Evolutionary conservation across 345 rosid genomes (phyloP).

Genomic region (Cardamine chenopodiifolia): DNA sequence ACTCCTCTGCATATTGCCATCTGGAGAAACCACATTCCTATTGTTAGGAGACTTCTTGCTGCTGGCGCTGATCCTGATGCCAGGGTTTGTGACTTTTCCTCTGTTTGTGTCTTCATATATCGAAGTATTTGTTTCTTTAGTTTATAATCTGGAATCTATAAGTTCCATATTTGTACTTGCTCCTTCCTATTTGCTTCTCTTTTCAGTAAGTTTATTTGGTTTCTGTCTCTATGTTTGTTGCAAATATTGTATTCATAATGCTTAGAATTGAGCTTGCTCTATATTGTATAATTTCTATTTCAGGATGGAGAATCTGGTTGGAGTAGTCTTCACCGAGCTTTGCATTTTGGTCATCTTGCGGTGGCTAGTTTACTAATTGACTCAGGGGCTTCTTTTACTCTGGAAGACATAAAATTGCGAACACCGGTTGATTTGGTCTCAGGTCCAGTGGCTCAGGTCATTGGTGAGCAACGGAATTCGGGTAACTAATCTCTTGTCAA

Average conservation of each 20-base stretch:
- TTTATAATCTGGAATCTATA: neutral
- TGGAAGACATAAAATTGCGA: conserved; percentile 75
- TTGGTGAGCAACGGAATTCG: conserved; percentile 54
- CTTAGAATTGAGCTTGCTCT: conserved; percentile 2
- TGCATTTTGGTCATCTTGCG: conserved; percentile 97
- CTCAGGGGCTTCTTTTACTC: conserved; percentile 66
- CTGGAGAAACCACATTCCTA: conserved; percentile 95
- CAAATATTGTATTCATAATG: neutral
- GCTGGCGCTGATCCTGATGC: conserved; percentile 99
- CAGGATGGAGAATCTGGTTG: conserved; percentile 99
- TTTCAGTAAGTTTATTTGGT: neutral
- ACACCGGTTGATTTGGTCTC: conserved; percentile 90
- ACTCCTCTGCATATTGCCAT: conserved; percentile 89
- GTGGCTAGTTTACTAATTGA: conserved; percentile 86
- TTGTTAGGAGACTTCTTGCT: conserved; percentile 79
- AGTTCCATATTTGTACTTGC: neutral
- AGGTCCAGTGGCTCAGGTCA: conserved; percentile 78
- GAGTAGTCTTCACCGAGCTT: conserved; percentile 96
- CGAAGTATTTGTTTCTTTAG: neutral
- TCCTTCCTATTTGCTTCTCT: conserved; percentile 1
- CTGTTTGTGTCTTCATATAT: conserved; percentile 1
- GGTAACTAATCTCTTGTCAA: conserved; percentile 48
- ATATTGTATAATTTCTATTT: conserved; percentile 18
- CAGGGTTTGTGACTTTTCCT: conserved; percentile 64
- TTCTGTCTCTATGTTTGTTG: neutral